Percentiles rank a stretch among this genome's conserved stretches.
These are phyloP conservation scores for Alternaria consortialis DNA, from an alignment of 2,329 filamentous ascomycete genomes.

Conservation along the genomic window DNA sequence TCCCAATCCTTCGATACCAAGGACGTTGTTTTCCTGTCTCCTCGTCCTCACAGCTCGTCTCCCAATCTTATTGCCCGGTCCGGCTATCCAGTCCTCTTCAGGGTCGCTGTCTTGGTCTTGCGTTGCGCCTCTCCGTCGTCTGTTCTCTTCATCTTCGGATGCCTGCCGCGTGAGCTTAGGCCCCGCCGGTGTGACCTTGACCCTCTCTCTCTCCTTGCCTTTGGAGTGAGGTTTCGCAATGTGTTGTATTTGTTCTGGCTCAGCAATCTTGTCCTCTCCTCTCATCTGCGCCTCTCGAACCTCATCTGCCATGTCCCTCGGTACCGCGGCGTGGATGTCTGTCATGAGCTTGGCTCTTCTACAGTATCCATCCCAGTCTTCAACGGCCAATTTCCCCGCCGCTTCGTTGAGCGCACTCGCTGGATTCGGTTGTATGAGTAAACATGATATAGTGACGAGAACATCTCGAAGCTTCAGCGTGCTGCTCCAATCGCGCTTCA, in stretches of 20 bases:
- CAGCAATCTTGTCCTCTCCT: slow-evolving; percentile 58
- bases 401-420: slow-evolving; percentile 70
- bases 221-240: slow-evolving; percentile 27
- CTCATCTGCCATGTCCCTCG: slow-evolving; percentile 53
- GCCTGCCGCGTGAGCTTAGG: slow-evolving; percentile 31
- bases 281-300: slow-evolving; percentile 64
- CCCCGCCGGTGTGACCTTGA: slow-evolving; percentile 26
- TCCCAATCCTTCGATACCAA: slow-evolving; percentile 43
- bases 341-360: slow-evolving; percentile 69
- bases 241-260: slow-evolving; percentile 12
- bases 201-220: slow-evolving; percentile 36
- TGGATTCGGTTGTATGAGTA: slow-evolving; percentile 70
- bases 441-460: slow-evolving; percentile 66
- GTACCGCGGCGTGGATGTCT: slow-evolving; percentile 67
- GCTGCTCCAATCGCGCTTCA: slow-evolving; percentile 70
- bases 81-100: slow-evolving; percentile 51
- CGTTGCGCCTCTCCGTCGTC: slow-evolving; percentile 28
- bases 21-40: slow-evolving; percentile 36
- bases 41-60: slow-evolving; percentile 17
- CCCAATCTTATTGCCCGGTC: slow-evolving; percentile 28
- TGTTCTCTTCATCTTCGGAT: slow-evolving; percentile 46
- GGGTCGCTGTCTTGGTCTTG: slow-evolving; percentile 42
- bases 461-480: slow-evolving; percentile 68
- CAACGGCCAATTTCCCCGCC: slow-evolving; percentile 65
- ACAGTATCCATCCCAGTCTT: slow-evolving; percentile 67